Percentiles rank a stretch among this genome's conserved stretches.
These are phyloP conservation scores for Podospora australis DNA, from an alignment of 495 filamentous ascomycete species.

Conservation along the genomic window DNA sequence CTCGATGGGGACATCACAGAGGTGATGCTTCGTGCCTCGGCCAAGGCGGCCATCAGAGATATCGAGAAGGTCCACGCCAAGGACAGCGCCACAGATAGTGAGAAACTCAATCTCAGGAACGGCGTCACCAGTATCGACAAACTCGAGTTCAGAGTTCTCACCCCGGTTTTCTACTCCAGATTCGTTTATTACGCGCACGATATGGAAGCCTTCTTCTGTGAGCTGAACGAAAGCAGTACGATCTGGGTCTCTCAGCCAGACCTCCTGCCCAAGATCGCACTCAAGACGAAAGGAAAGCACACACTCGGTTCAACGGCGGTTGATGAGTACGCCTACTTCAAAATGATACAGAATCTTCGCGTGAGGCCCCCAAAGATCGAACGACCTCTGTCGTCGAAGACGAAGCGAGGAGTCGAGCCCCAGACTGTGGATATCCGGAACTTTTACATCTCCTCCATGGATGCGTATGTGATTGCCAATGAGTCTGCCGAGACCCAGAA, in stretches of 20 bases:
- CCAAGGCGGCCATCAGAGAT: too few species aligned
- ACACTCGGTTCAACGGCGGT: constrained; percentile 20
- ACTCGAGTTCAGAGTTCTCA: constrained; percentile 47
- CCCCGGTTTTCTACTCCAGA: constrained; percentile 54
- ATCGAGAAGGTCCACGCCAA: too few species aligned
- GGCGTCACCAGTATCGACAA: constrained; percentile 12
- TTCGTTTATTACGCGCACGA: constrained; percentile 48
- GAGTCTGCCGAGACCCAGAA: constrained; percentile 16
- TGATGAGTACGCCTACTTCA: constrained; percentile 30
- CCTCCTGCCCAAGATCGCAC: constrained; percentile 35
- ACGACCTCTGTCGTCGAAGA: constrained; percentile 26
- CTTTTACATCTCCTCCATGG: constrained; percentile 38
- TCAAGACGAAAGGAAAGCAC: constrained; percentile 27
- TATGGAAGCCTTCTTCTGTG: constrained; percentile 44
- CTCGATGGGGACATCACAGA: constrained; percentile 27
- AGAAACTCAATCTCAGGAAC: too few species aligned
- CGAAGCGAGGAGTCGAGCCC: not conserved
- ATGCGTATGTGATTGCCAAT: constrained; percentile 32
- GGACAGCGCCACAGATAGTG: too few species aligned
- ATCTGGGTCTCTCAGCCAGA: constrained; percentile 44
- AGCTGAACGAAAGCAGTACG: constrained; percentile 45
- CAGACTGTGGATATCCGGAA: constrained; percentile 25
- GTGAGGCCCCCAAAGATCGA: constrained; percentile 28
- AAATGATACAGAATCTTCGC: constrained; percentile 32
- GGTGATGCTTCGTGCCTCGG: constrained; percentile 30